Evolutionary conservation across 768 basidiomycete species (phyloP).

Genomic region (Auricularia auricula-judae): DNA sequence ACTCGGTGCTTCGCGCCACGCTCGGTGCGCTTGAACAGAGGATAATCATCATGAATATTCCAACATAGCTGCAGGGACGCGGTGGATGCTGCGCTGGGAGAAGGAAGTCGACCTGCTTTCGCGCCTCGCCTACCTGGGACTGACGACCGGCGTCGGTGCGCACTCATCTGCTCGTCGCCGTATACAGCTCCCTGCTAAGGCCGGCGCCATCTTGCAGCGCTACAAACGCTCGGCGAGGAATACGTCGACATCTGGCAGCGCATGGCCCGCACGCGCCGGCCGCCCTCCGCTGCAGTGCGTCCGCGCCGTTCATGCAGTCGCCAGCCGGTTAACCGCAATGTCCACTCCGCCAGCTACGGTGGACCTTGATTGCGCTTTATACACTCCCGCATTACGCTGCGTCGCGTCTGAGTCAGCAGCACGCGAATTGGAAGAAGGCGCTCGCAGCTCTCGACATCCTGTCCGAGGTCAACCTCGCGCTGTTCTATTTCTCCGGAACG

Average conservation of each 20-base stretch:
- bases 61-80: slow-evolving; percentile 41
- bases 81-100: slow-evolving; percentile 72
- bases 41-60: slow-evolving; percentile 6
- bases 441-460: slow-evolving; percentile 34
- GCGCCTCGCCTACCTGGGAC: slow-evolving; percentile 59
- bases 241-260: slow-evolving; percentile 80
- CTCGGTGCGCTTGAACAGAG: slow-evolving; percentile 40
- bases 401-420: slow-evolving; percentile 32
- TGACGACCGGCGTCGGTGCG: slow-evolving; percentile 66
- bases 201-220: slow-evolving; percentile 32
- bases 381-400: slow-evolving; percentile 55
- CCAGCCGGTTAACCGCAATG: not conserved
- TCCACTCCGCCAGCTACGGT: slow-evolving; percentile 21
- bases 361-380: slow-evolving; percentile 52
- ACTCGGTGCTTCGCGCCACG: slow-evolving; percentile 65
- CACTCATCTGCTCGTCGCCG: not conserved
- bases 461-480: slow-evolving; percentile 63
- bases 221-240: slow-evolving; percentile 83
- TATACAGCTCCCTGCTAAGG: not conserved
- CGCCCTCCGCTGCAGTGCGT: slow-evolving; percentile 30
- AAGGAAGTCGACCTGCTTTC: slow-evolving; percentile 64
- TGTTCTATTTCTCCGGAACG: slow-evolving; percentile 71
- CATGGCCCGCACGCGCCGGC: slow-evolving; percentile 29
- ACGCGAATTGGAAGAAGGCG: not conserved
- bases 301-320: not conserved